Percentiles rank a stretch among this genome's conserved stretches.
phyloP scores from a whole-genome alignment of 2,329 filamentous ascomycete genomes.

The Aspergillus floridensis region DNA sequence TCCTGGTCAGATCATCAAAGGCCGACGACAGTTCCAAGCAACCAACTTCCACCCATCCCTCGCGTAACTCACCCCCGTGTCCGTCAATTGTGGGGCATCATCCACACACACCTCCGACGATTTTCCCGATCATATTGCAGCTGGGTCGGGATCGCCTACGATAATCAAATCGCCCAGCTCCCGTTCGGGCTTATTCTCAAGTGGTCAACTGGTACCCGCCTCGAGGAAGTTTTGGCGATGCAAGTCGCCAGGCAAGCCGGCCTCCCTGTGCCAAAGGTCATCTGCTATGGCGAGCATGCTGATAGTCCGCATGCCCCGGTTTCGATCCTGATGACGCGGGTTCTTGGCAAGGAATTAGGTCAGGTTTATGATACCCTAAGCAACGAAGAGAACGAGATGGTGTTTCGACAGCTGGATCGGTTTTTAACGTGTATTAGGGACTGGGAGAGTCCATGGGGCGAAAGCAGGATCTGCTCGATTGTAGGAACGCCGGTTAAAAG shows the following conservation, averaged over 20 bases:
- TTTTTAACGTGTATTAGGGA: not conserved
- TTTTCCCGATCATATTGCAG: slow-evolving; percentile 34
- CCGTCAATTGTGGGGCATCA: slow-evolving; percentile 26
- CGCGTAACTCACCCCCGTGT: slow-evolving; percentile 15
- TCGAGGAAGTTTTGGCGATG: slow-evolving; percentile 39
- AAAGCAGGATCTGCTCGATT: not conserved
- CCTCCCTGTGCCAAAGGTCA: slow-evolving; percentile 35
- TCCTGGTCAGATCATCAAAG: slow-evolving; percentile 25
- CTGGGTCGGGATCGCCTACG: slow-evolving; percentile 26
- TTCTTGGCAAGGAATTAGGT: slow-evolving; percentile 27
- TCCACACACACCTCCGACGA: slow-evolving; percentile 28
- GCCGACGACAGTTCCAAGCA: slow-evolving; percentile 10
- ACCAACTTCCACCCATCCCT: slow-evolving; percentile 25
- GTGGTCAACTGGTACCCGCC: slow-evolving; percentile 36
- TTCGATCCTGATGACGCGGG: slow-evolving; percentile 45
- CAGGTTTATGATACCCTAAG: not conserved
- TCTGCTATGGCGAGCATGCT: slow-evolving; percentile 35
- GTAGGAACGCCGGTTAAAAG: not conserved
- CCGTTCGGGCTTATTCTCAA: slow-evolving; percentile 42
- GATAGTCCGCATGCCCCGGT: slow-evolving; percentile 14
- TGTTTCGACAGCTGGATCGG: not conserved
- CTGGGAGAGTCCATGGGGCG: not conserved
- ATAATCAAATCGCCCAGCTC: slow-evolving; percentile 31
- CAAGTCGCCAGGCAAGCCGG: slow-evolving; percentile 35
- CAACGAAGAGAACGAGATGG: not conserved